A percentile compares a stretch with the other conserved stretches of the same genome.
These are phyloP conservation scores for Sherardia arvensis DNA, from an alignment of 257 asterid species.

Conservation along the genomic window DNA sequence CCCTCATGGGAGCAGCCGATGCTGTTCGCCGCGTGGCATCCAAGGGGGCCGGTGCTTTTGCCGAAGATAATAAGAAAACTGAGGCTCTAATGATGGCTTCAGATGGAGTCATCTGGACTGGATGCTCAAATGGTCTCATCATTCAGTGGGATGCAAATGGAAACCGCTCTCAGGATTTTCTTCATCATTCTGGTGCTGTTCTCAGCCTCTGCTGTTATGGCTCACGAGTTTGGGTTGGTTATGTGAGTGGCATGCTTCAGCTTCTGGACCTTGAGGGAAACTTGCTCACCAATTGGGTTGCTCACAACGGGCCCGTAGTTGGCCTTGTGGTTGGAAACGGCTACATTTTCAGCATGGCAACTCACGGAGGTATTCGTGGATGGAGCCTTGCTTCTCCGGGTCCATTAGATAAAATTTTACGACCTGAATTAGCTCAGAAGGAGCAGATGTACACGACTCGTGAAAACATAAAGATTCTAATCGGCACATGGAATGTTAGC, in stretches of 20 bases:
- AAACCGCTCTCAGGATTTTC: conserved; percentile 61
- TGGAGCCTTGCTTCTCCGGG: conserved; percentile 91
- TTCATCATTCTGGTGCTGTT: conserved; percentile 68
- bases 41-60: conserved; percentile 64
- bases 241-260: conserved; percentile 74
- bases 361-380: conserved; percentile 95
- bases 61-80: conserved; percentile 62
- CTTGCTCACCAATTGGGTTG: conserved; percentile 57
- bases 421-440: conserved; percentile 42
- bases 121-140: conserved; percentile 73
- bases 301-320: conserved; percentile 76
- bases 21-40: conserved; percentile 91
- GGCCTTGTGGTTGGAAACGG: conserved; percentile 57
- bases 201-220: conserved; percentile 66
- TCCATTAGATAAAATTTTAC: conserved; percentile 54
- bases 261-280: conserved; percentile 77
- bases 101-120: conserved; percentile 85
- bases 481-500: conserved; percentile 98
- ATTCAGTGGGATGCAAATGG: conserved; percentile 98
- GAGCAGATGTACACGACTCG: conserved; percentile 43
- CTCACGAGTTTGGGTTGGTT: conserved; percentile 75
- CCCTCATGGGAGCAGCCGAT: conserved; percentile 95
- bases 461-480: conserved; percentile 48
- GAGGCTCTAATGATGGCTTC: conserved; percentile 67
- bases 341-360: conserved; percentile 67